These are phyloP conservation scores for Thelonectria olida DNA, from an alignment of 2,329 filamentous ascomycete species.

Conservation along the genomic window DNA sequence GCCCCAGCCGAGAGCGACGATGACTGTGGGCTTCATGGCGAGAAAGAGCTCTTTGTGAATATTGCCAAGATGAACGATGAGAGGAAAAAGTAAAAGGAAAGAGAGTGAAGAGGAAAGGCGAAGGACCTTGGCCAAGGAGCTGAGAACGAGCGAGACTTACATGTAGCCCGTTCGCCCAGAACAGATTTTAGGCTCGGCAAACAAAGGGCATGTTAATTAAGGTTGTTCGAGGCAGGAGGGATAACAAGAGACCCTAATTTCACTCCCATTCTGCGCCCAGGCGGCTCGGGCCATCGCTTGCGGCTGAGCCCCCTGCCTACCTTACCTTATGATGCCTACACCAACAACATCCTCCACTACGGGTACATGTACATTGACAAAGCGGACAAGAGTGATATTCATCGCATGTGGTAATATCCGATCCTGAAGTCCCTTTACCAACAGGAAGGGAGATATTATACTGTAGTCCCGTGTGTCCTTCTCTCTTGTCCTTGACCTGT, in stretches of 20 bases:
- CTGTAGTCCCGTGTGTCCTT: neutral
- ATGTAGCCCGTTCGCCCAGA: neutral
- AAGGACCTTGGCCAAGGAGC: neutral
- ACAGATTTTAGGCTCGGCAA: neutral
- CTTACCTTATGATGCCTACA: neutral
- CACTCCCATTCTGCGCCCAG: neutral
- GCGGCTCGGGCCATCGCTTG: neutral
- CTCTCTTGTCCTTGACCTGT: neutral
- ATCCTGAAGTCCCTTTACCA: neutral
- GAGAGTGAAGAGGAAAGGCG: neutral
- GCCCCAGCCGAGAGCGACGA: neutral
- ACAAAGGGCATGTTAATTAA: neutral
- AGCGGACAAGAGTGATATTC: neutral
- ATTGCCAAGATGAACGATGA: neutral
- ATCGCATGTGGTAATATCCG: neutral
- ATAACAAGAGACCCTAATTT: neutral
- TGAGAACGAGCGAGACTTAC: neutral
- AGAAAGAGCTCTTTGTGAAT: neutral
- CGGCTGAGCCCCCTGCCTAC: neutral
- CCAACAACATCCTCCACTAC: conserved; percentile 1
- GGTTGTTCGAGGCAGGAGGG: neutral
- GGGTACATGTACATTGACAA: neutral
- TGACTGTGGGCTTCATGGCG: neutral
- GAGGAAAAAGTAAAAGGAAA: neutral
- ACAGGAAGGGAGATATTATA: conserved; percentile 8